These are phyloP conservation scores for Cynara cardunculus DNA, from an alignment of 129 eudicot species.

Conservation along the genomic window DNA sequence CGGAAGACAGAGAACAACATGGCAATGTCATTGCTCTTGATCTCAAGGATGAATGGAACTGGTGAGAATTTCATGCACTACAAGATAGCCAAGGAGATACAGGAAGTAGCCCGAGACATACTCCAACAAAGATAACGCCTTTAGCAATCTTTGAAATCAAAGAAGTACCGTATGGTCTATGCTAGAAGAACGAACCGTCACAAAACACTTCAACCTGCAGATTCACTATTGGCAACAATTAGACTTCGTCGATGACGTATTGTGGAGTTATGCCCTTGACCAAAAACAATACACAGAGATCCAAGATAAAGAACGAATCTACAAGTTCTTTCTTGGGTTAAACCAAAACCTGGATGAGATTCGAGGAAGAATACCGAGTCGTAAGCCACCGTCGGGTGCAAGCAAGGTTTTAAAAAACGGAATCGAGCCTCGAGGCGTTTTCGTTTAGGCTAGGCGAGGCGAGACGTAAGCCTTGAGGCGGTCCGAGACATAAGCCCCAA, in stretches of 20 bases:
- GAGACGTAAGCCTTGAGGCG: no score
- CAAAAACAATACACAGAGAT: background rate
- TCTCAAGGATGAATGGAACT: background rate
- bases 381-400: background rate
- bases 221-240: background rate
- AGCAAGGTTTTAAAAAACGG: no score
- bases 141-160: background rate
- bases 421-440: no score
- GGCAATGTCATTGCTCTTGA: constrained; percentile 6
- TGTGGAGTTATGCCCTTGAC: background rate
- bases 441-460: no score
- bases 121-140: constrained; percentile 2
- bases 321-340: background rate
- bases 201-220: background rate
- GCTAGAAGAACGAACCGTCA: background rate
- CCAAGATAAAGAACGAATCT: background rate
- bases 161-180: background rate
- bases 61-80: no score
- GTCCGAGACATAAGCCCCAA: no score
- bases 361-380: background rate
- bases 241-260: background rate
- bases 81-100: no score
- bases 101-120: background rate
- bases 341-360: background rate
- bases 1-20: background rate